A percentile compares a stretch with the other conserved stretches of the same genome.
Conservation (phyloP, 129 eudicot genomes). For the Calendula officinalis region DNA sequence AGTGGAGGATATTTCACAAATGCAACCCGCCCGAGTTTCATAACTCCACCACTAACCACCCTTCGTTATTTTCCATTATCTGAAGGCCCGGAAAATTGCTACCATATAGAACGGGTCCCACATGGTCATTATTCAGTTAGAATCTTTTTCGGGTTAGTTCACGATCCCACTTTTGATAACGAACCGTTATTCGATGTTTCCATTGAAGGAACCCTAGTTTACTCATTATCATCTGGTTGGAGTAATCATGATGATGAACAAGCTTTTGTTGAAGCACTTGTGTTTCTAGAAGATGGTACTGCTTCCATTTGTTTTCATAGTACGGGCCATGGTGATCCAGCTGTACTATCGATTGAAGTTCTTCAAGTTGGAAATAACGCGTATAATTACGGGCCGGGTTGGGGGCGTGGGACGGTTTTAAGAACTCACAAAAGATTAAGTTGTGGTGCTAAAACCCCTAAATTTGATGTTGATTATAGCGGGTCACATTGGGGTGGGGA, state of each 20-base stretch:
- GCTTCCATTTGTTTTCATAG: slow-evolving; percentile 90
- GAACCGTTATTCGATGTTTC: slow-evolving; percentile 92
- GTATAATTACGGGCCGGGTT: slow-evolving; percentile 61
- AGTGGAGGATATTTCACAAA: slow-evolving; percentile 85
- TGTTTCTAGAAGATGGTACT: slow-evolving; percentile 68
- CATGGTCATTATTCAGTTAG: slow-evolving; percentile 74
- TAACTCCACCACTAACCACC: slow-evolving; percentile 62
- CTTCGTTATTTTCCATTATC: slow-evolving; percentile 87
- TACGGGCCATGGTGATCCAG: slow-evolving; percentile 96
- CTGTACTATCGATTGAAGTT: slow-evolving; percentile 79
- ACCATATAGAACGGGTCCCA: slow-evolving; percentile 64
- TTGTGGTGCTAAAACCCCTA: slow-evolving; percentile 61
- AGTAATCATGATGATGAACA: slow-evolving; percentile 83
- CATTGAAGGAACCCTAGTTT: slow-evolving; percentile 76
- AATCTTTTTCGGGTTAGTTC: slow-evolving; percentile 65
- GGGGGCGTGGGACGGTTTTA: slow-evolving; percentile 67
- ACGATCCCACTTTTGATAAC: slow-evolving; percentile 78
- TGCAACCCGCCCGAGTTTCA: slow-evolving; percentile 70
- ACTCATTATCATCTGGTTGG: slow-evolving; percentile 85
- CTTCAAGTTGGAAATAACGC: slow-evolving; percentile 77
- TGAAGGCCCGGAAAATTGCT: slow-evolving; percentile 94
- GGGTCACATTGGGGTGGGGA: slow-evolving; percentile 93
- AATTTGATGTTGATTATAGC: slow-evolving; percentile 72
- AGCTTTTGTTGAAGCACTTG: slow-evolving; percentile 73
- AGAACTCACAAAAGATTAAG: slow-evolving; percentile 74